phyloP scores from a whole-genome alignment of 2,329 filamentous ascomycete species.

The Colletotrichum noveboracense region DNA sequence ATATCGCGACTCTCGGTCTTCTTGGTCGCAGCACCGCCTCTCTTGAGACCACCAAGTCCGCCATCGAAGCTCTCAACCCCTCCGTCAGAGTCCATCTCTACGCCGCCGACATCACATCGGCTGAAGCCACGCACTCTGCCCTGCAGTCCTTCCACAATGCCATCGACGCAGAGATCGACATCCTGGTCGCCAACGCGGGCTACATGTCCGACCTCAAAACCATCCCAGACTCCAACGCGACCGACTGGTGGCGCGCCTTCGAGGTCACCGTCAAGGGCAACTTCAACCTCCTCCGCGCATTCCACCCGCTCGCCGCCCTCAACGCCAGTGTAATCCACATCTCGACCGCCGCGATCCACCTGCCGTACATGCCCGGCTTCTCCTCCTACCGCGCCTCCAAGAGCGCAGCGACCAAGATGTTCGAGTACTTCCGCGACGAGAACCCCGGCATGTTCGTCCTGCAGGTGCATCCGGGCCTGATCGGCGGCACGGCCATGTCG shows the following conservation, averaged over 20 bases:
- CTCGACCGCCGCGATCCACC: conserved; percentile 25
- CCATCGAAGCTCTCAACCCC: conserved; percentile 22
- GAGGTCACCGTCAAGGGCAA: conserved; percentile 56
- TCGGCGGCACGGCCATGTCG: conserved; percentile 10
- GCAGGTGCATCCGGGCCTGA: conserved; percentile 42
- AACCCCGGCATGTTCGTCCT: conserved; percentile 42
- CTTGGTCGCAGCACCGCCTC: conserved; percentile 31
- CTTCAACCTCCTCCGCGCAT: conserved; percentile 49
- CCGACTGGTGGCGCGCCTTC: conserved; percentile 31
- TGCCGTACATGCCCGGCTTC: conserved; percentile 30
- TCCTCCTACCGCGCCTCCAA: conserved; percentile 47
- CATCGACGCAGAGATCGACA: conserved; percentile 23
- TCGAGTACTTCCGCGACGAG: conserved; percentile 45
- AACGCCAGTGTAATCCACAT: conserved; percentile 28
- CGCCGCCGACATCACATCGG: conserved; percentile 22
- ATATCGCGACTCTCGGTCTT: conserved; percentile 56
- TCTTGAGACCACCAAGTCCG: conserved; percentile 28
- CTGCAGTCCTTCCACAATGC: background rate
- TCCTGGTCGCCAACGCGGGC: conserved; percentile 33
- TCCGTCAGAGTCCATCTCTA: conserved; percentile 22
- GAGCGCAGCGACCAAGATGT: conserved; percentile 42
- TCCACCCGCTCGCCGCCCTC: conserved; percentile 41
- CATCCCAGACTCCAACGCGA: conserved; percentile 20
- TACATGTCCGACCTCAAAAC: conserved; percentile 23
- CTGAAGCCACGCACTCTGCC: background rate